Evolutionary conservation across 2,329 filamentous ascomycete species (phyloP), one percentile per base, ranked within the genome.

Genomic region (Nemania sp.): DNA sequence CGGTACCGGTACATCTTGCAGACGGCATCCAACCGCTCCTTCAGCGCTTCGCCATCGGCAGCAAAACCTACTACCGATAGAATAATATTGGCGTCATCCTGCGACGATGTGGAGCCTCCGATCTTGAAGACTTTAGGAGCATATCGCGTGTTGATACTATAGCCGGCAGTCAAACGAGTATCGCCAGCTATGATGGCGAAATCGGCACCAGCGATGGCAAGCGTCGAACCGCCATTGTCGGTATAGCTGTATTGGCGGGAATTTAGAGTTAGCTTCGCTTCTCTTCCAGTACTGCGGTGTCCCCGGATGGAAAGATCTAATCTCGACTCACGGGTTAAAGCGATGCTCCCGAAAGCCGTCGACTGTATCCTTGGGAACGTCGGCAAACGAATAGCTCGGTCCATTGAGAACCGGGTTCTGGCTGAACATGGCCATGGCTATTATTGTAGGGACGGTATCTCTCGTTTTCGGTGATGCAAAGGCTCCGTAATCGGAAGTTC

Each of bases 1-100:
- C 95, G 91, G 80, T 97, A 97, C 68, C 89, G 90, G 84, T 97
- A 97, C 88, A 97, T 96, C 81, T 96, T 97, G 80, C 95, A 94
- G 69, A 96, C 85, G 60, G 90, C 87, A 72, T 97, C 93, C 61
- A 97, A 84, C 61, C 91, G 89, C 77, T 97, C 93, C 75, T 94
- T 93, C 65, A 99, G 80, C 30, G 94, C 93, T 67, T 92, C 86
- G 56, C 94, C 94, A 72, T 99, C 94, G 60, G 94, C 94, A 12
- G 92, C 91, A 71, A 97, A 99, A 41, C 94, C 94, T 37, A 96
- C 93, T 0, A 99, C 93, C 2, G 92, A 95, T 43, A 99, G 82
- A 14, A 97, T 84, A 67, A 99, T 89, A 49, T 86, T 89, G 47
- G 91, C 89, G 65, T 92, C 90, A 57, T 89, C 84, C 72, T 95